phyloP scores from a whole-genome alignment of 306 rosid species.

The Chamaecrista fasciculata region DNA sequence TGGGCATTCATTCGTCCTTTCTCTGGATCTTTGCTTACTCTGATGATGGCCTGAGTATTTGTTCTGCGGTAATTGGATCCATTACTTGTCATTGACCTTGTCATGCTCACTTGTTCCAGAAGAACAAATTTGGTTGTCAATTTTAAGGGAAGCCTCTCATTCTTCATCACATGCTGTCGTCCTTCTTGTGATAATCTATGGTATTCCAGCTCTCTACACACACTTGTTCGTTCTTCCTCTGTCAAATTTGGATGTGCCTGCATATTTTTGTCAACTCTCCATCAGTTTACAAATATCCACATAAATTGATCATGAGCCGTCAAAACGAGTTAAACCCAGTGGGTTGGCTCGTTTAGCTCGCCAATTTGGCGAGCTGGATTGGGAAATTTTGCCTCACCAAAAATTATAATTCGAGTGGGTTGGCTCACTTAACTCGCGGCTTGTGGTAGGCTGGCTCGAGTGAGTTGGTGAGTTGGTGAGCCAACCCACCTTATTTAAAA shows the following conservation, averaged over 20 bases:
- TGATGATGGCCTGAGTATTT: slow-evolving; percentile 39
- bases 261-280: slow-evolving; percentile 17
- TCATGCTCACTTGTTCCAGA: slow-evolving; percentile 57
- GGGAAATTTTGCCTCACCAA: too few species aligned
- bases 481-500: too few species aligned
- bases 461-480: too few species aligned
- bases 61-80: slow-evolving; percentile 40
- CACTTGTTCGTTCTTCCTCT: slow-evolving; percentile 52
- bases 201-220: slow-evolving; percentile 57
- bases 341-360: too few species aligned
- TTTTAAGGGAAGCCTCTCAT: slow-evolving; percentile 59
- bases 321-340: too few species aligned
- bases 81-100: slow-evolving; percentile 34
- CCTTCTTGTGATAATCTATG: slow-evolving; percentile 75
- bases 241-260: slow-evolving; percentile 66
- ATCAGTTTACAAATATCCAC: neutral
- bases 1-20: slow-evolving; percentile 33
- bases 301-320: neutral
- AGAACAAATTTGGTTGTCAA: slow-evolving; percentile 44
- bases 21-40: slow-evolving; percentile 37
- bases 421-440: too few species aligned
- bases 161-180: slow-evolving; percentile 59
- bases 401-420: too few species aligned
- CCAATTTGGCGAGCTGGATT: too few species aligned
- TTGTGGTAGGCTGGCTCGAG: too few species aligned